Percentiles rank a stretch among this genome's conserved stretches.
Conservation (phyloP, 2,329 filamentous ascomycete genomes). For the Cercospora brassicicola region DNA sequence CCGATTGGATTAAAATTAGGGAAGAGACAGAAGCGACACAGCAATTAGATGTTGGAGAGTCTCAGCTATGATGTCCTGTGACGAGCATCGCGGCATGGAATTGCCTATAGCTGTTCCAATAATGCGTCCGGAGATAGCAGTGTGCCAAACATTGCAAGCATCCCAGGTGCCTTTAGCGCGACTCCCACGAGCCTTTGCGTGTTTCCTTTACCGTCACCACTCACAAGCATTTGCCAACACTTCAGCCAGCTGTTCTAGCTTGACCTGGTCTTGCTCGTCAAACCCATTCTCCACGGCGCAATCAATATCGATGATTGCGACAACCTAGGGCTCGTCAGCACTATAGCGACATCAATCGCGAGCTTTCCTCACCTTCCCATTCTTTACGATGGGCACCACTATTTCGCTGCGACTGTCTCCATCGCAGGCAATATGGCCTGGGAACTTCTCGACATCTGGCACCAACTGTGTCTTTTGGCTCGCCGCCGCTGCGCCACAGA, state of each 20-base stretch:
- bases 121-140: background rate
- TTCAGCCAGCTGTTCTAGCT: conserved; percentile 65
- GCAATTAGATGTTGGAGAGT: background rate
- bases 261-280: conserved; percentile 64
- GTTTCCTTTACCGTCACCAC: conserved; percentile 50
- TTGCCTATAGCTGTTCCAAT: background rate
- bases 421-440: conserved; percentile 81
- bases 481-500: conserved; percentile 70
- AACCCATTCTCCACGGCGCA: conserved; percentile 68
- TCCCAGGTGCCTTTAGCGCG: background rate
- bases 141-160: background rate
- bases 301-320: conserved; percentile 78
- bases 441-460: conserved; percentile 70
- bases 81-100: background rate
- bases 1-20: background rate
- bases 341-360: background rate
- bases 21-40: background rate
- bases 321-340: conserved; percentile 47
- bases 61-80: background rate
- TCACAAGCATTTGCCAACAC: conserved; percentile 63
- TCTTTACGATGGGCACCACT: conserved; percentile 68
- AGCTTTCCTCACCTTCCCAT: conserved; percentile 46
- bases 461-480: conserved; percentile 63
- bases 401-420: conserved; percentile 74
- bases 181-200: background rate